Base-by-base conservation (phyloP, 2,329 filamentous ascomycete genomes). In the Shiraia sp. region DNA sequence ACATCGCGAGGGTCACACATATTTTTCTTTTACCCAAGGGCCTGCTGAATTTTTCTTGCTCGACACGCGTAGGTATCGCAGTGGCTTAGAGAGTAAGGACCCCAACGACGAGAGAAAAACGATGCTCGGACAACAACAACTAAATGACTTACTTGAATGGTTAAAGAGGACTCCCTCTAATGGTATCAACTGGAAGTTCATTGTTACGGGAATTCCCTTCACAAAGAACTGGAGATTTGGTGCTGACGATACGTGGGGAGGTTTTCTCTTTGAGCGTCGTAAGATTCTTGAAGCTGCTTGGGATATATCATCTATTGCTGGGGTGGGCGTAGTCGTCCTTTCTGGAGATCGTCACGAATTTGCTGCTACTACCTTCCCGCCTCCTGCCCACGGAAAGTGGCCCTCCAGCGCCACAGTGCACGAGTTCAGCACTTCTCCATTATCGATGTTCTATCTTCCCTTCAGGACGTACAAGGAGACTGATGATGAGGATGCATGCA, bases 281-380 rank as follows among this genome's bases (percentile, higher is more conserved):
- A 77, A 76, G 40, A 80, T 97, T 17, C 83, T 99, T 10, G 87
- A 96, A 66, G 88, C 89, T 2, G 96, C 96, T 81, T 97, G 93
- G 90, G 85, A 88, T 47, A 85, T 87, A 0, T 85, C 88, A n/a
- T 74, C 81, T 10, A 70, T 72, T 1, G 80, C 82, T 4, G 87
- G 88, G 6, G 75, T 87, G 5, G 88, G 91, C 16, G 85, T 97
- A 6, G 79, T 96, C 3, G 76, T 97, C 10, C 76, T 99, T 9
- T 93, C 87, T 12, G 93, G 93, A 1, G 93, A 99, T 62, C 79
- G 93, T n/a, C 93, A 99, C 64, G 93, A 99, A 68, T 97, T 97
- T 67, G 93, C 88, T 2, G 91, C 92, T 0, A 97, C 92, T 0
- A 83, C 85, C 0, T 85, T 85, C 57, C 81, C 81, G 7, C 79